Percentiles rank a stretch among this genome's conserved stretches.
phyloP scores from a whole-genome alignment of 495 filamentous ascomycete species.

The Margaritispora aquatica region DNA sequence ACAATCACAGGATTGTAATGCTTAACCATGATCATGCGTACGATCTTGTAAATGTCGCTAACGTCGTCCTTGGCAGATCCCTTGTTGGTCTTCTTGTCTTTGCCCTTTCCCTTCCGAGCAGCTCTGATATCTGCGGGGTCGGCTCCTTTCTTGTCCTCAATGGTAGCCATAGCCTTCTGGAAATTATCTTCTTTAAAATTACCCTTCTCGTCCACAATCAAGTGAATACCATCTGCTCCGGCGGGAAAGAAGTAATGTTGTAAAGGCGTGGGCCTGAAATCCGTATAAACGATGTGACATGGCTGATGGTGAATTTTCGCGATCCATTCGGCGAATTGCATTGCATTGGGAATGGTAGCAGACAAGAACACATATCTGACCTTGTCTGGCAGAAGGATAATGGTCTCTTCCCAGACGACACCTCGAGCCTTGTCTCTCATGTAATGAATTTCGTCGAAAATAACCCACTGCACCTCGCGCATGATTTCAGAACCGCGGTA shows the following conservation, averaged over 20 bases:
- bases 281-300: slow-evolving; percentile 97
- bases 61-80: slow-evolving; percentile 56
- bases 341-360: slow-evolving; percentile 97
- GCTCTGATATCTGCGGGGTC: slow-evolving; percentile 73
- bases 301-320: slow-evolving; percentile 94
- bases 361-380: slow-evolving; percentile 97
- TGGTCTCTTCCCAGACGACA: slow-evolving; percentile 99
- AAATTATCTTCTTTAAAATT: slow-evolving; percentile 95
- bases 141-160: slow-evolving; percentile 82
- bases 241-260: slow-evolving; percentile 98
- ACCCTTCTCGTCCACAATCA: slow-evolving; percentile 94
- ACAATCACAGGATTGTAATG: slow-evolving; percentile 97
- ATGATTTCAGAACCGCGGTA: slow-evolving; percentile 98
- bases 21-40: slow-evolving; percentile 96
- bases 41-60: slow-evolving; percentile 92
- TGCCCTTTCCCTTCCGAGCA: slow-evolving; percentile 77
- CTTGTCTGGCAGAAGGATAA: slow-evolving; percentile 95
- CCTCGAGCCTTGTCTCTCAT: slow-evolving; percentile 90
- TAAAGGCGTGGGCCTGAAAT: slow-evolving; percentile 91
- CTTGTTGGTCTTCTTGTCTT: slow-evolving; percentile 85
- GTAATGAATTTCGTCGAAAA: slow-evolving; percentile 99
- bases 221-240: slow-evolving; percentile 86
- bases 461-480: slow-evolving; percentile 96
- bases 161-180: slow-evolving; percentile 83
- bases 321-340: slow-evolving; percentile 99